Base-by-base conservation (phyloP, 768 basidiomycete species). In the Boletus coccyginus region DNA sequence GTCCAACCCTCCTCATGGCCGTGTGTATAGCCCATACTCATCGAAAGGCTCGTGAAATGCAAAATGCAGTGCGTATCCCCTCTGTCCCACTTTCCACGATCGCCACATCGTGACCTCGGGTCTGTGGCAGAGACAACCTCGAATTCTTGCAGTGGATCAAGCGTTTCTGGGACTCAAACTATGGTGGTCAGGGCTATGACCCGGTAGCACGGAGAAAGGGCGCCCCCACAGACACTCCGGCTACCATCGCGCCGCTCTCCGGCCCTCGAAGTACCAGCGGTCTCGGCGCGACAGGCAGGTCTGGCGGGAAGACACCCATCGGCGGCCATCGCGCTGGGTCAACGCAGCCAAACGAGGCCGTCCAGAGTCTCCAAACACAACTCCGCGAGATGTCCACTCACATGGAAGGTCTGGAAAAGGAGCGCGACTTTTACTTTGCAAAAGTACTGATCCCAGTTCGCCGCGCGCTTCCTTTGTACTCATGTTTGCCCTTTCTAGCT, bases 131-230 rank as follows among this genome's bases (percentile, higher is more conserved):
- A 74, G 97, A 98, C 74, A 99, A 99, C 73, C 87, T 99, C 63
- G 97, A 99, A 69, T 98, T 99, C 77, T 73, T 95, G 54, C 97
- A 99, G 74, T 99, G 96, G 96, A 81, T 92, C 66, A 94, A 94
- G 69, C 88, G 89, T 24, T 98, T 88, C 74, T 98, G 97, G 96
- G 94, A 98, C 65, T 74, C 83, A 29, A 93, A 95, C 77, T 94
- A 86, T 69, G 84, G 86, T 17, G 96, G 94, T 4, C 85, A 90
- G 55, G 84, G 79, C 7, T 98, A 98, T 67, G 94, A 98, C 69
- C 78, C 97, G 1, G 84, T 87, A 0, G 90, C 77, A 9, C 84
- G 95, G 53, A 81, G 93, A 59, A 88, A 84, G 67, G 94, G 92
- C 43, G 86, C 80, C 11, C 77, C 88, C 17, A 78, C 81, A n/a